These are phyloP conservation scores for Botryotinia convoluta DNA, from an alignment of 2,329 filamentous ascomycete species.

Conservation along the genomic window DNA sequence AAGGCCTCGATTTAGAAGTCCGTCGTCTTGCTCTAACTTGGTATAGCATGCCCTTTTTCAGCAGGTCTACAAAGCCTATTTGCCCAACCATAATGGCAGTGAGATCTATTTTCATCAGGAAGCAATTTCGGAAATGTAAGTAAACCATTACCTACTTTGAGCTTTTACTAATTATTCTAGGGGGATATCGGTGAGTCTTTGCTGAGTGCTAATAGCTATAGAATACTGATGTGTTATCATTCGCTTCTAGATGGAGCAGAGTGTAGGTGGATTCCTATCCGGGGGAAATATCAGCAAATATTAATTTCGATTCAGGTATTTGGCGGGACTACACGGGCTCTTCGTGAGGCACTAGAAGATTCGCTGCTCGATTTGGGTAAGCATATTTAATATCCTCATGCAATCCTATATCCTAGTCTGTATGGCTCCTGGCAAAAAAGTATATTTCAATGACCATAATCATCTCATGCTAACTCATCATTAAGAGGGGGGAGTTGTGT, in stretches of 20 bases:
- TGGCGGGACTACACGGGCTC: background rate
- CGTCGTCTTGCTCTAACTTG: background rate
- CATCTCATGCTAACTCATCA: background rate
- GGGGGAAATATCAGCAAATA: background rate
- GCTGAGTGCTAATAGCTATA: background rate
- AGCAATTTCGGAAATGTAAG: slow-evolving; percentile 6
- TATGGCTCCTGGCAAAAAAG: background rate
- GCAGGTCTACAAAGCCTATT: background rate
- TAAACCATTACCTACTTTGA: background rate
- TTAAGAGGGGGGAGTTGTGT: background rate
- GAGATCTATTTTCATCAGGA: background rate
- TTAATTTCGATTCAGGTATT: background rate
- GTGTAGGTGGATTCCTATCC: background rate
- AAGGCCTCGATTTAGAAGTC: no score
- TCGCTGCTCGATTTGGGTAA: background rate
- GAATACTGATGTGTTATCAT: background rate
- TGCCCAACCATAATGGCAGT: background rate
- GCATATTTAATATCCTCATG: background rate
- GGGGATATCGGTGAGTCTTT: slow-evolving; percentile 2
- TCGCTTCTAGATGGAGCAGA: background rate
- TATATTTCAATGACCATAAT: background rate
- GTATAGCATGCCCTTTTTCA: background rate
- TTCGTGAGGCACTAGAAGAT: background rate
- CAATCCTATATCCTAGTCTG: background rate
- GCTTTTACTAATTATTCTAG: background rate